Conservation (phyloP, 2,329 filamentous ascomycete species). For the Hypoxylon sp. region DNA sequence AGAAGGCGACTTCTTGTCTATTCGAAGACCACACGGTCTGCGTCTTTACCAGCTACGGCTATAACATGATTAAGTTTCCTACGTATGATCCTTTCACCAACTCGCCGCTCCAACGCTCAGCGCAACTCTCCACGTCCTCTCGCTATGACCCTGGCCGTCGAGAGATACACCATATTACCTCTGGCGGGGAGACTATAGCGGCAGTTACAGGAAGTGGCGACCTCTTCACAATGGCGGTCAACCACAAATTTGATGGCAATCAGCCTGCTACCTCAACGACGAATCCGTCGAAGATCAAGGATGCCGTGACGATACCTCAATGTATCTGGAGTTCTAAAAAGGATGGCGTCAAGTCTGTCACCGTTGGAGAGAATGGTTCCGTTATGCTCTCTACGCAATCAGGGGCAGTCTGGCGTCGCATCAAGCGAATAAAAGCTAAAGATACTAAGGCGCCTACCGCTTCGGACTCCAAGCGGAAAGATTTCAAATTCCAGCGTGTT, state of each 20-base stretch:
- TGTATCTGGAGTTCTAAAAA: conserved; percentile 93
- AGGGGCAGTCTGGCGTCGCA: conserved; percentile 92
- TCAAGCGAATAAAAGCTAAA: conserved; percentile 86
- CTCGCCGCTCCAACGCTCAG: conserved; percentile 69
- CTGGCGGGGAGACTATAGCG: conserved; percentile 92
- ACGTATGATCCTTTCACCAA: conserved; percentile 79
- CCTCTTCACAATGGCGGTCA: conserved; percentile 87
- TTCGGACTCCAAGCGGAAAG: conserved; percentile 77
- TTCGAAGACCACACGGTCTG: conserved; percentile 91
- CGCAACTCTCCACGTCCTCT: conserved; percentile 74
- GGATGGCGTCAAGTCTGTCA: conserved; percentile 87
- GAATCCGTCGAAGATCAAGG: conserved; percentile 90
- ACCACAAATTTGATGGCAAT: conserved; percentile 74
- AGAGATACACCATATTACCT: conserved; percentile 81
- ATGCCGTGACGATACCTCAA: conserved; percentile 82
- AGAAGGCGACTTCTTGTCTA: conserved; percentile 88
- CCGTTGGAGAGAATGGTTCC: conserved; percentile 91
- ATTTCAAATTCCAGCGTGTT: conserved; percentile 95
- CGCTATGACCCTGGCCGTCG: conserved; percentile 76
- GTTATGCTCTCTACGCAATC: conserved; percentile 95
- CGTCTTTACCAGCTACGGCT: conserved; percentile 96
- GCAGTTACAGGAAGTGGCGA: conserved; percentile 88
- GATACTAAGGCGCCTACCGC: conserved; percentile 62
- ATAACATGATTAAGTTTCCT: conserved; percentile 90
- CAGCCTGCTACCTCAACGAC: conserved; percentile 82